Base-by-base conservation (phyloP, 2,329 filamentous ascomycete genomes). In the Knufia petricola region DNA sequence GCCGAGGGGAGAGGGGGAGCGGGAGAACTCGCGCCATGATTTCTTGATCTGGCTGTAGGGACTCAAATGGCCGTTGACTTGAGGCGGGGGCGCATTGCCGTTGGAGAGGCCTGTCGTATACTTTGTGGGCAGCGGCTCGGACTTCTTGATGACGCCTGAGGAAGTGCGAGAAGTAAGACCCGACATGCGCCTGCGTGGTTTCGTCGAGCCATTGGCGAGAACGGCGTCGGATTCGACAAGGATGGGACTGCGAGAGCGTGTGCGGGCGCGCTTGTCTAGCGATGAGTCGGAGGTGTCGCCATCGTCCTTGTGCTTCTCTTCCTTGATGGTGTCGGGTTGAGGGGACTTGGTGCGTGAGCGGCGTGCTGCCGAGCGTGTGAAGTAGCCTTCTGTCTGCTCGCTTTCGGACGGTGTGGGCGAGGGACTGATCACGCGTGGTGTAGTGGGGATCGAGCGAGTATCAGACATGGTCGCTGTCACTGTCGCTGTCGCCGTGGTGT, bases 1-100 rank as follows among this genome's bases (percentile, higher is more conserved):
- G 7, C 92, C 92, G 3, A 96, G 76, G 8, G 92, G 92, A 59
- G 87, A 94, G 2, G 92, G 92, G 58, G 87, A 94, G 54, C 92
- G 79, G 60, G 87, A 95, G 64, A 95, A 78, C 63, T 90, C 86
- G 52, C 85, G 79, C 86, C 87, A 94, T 65, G 77, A 85, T 39
- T 57, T 59, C 47, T 59, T 57, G 40, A 59, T 55, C 71, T 84
- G 85, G 53, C 82, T 81, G 23, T 77, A 72, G 2, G 84, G 84
- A 17, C 81, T 82, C 44, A 90, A 71, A 58, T 87, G 81, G 17
- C 82, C 83, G 59, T 87, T 85, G n/a, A 70, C 59, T 4, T 67
- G 47, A 66, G 65, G 52, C 67, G 66, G 23, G 59, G 42, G 48
- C 44, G 42, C 50, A 44, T 48, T 42, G 46, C 46, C 46, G 26